Percentiles rank a stretch among this genome's conserved stretches.
phyloP scores from a whole-genome alignment of 2,329 filamentous ascomycete species.

The Cladosporium velox region DNA sequence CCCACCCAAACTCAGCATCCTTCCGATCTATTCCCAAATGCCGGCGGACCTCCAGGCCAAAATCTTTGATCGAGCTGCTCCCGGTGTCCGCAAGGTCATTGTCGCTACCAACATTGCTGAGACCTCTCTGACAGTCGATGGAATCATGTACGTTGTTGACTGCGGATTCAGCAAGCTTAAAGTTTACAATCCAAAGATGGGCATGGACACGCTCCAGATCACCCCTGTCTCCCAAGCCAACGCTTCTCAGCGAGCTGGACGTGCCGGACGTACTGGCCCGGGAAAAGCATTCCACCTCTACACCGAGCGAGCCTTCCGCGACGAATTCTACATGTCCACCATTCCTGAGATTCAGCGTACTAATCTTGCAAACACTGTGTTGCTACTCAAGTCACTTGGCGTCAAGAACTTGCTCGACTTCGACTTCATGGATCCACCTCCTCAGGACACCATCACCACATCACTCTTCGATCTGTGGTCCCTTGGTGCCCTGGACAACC shows the following conservation, averaged over 20 bases:
- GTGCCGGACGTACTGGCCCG: conserved; percentile 90
- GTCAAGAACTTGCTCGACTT: conserved; percentile 95
- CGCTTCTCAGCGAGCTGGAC: conserved; percentile 86
- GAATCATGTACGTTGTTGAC: conserved; percentile 99
- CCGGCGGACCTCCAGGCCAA: conserved; percentile 96
- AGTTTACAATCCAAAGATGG: conserved; percentile 98
- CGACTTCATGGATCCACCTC: conserved; percentile 98
- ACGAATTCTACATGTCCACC: conserved; percentile 94
- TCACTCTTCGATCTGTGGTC: conserved; percentile 98
- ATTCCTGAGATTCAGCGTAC: conserved; percentile 98
- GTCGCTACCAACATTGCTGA: conserved; percentile 98
- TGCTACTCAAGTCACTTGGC: conserved; percentile 90
- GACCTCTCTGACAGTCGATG: conserved; percentile 95
- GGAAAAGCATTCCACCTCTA: conserved; percentile 94
- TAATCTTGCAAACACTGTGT: conserved; percentile 90
- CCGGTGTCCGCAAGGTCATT: conserved; percentile 93
- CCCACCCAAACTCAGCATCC: conserved; percentile 87
- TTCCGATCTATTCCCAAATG: conserved; percentile 99
- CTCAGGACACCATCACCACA: conserved; percentile 95
- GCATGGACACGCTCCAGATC: conserved; percentile 98
- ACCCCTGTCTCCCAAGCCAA: conserved; percentile 98
- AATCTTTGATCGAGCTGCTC: conserved; percentile 89
- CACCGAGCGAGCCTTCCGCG: conserved; percentile 91
- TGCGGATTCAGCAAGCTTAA: conserved; percentile 96
- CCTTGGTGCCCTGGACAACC: conserved; percentile 86